Base-by-base conservation (phyloP, 148 eudicot genomes). In the Fagopyrum esculentum region DNA sequence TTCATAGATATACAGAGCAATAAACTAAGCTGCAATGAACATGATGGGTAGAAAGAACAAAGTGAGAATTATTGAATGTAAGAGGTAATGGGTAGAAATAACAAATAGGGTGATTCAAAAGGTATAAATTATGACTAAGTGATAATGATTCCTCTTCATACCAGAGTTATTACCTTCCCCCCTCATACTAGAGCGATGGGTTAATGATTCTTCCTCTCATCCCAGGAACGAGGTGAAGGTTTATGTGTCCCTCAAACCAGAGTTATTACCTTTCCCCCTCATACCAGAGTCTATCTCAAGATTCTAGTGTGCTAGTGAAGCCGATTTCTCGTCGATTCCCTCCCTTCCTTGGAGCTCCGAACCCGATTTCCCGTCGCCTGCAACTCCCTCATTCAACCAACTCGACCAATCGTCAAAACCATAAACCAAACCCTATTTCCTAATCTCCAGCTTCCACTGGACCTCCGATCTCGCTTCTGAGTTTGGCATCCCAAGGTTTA, bases 371-470 rank as follows among this genome's bases (percentile, higher is more conserved):
- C 22, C 64, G 30, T 59, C 12, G 64, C 64, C 64, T 59, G 64
- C 64, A 59, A 59, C 64, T 59, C 64, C 30, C 64, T 59, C 64
- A 29, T 19, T 11, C 10, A 59, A 8, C 64, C 64, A 1, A 30
- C 30, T 4, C 10, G 10, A 19, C 17, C 64, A 10, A 59, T 59
- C 64, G 30, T 59, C 64, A 29, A 9, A 19, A 7, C 64, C 30
- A 29, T 59, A 6, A 2, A 2, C 30, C 30, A 19, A 19, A 6
- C 64, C 64, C 7, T 1, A 10, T 30, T 59, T 59, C 64, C 29
- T 59, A 7, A 9, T 59, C 64, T 59, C 64, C 64, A 59, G 64
- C 75, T 69, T 77, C 57, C 78, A 79, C 22, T 83, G 88, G 86
- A 80, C 82, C 19, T 75, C 63, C 40, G 77, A 75, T 5, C 8